phyloP scores from a whole-genome alignment of 176 grass and related monocot species.

The Echinochloa phyllopogon region DNA sequence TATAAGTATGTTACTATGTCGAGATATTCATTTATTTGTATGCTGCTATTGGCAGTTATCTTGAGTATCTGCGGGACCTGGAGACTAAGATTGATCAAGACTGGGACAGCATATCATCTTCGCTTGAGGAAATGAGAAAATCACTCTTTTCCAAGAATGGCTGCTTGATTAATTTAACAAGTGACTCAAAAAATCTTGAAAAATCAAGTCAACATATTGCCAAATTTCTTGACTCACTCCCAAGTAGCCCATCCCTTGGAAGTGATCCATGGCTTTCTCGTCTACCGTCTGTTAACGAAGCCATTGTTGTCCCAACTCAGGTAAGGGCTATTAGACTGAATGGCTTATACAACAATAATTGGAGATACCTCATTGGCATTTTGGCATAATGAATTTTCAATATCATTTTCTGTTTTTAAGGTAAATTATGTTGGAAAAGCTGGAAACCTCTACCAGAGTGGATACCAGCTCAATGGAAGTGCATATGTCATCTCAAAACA shows the following conservation, averaged over 20 bases:
- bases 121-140: constrained; percentile 87
- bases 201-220: constrained; percentile 73
- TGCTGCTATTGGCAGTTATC: constrained; percentile 72
- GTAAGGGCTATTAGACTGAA: constrained; percentile 43
- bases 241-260: constrained; percentile 52
- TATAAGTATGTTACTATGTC: background rate
- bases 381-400: constrained; percentile 16
- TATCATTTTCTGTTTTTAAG: constrained; percentile 55
- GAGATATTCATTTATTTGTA: constrained; percentile 37
- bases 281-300: constrained; percentile 84
- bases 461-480: constrained; percentile 93
- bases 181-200: constrained; percentile 83
- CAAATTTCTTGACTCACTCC: constrained; percentile 91
- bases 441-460: constrained; percentile 85
- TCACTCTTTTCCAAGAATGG: constrained; percentile 76
- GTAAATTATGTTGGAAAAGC: constrained; percentile 99
- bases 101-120: constrained; percentile 89
- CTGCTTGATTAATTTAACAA: constrained; percentile 89
- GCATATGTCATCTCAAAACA: constrained; percentile 96
- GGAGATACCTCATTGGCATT: constrained; percentile 7
- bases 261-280: constrained; percentile 72
- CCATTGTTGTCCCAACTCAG: constrained; percentile 98
- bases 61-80: constrained; percentile 89
- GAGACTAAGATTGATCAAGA: constrained; percentile 91
- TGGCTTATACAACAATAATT: constrained; percentile 31